Evolutionary conservation across 768 basidiomycete genomes (phyloP), one percentile per base, ranked within the genome.

Genomic region (Lactarius psammicola): DNA sequence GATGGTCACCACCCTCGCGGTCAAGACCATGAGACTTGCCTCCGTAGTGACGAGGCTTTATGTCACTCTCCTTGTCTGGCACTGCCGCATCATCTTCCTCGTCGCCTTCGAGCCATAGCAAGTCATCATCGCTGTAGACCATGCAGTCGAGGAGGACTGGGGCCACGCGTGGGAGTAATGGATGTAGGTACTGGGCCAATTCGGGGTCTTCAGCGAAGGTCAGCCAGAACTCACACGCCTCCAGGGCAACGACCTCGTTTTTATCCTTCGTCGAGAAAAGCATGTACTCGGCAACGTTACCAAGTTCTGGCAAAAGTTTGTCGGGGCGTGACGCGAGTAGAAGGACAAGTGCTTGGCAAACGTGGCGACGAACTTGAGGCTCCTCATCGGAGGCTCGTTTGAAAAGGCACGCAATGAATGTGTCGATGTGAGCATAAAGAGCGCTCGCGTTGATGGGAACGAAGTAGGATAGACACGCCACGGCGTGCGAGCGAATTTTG

Each of bases 181-280:
- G 95, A 66, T 87, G 88, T 31, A 99, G 81, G 74, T 89, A 92
- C 2, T 87, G 85, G 11, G 87, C 87, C 28, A 98, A 82, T 58
- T 94, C 93, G 44, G 87, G 87, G 71, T 98, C 94, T 75, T 99
- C 97, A 18, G 97, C 95, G 73, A 99, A 98, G 1, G 95, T 97
- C 67, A 99, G 82, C 97, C 97, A 99, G 77, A 99, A 99, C 81
- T 99, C 97, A 82, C 95, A 97, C 28, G 97, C 97, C 79, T 99
- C 97, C 57, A 99, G 82, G 2, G 96, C 95, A 60, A 94, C 96
- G 68, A 89, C 90, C 78, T 98, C 95, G 75, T 98, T 94, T 78
- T 92, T 91, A 81, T 98, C 95, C 78, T 95, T 95, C 17, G 94
- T 98, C 31, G 94, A 96, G 79, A 95, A 98, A 44, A 98, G 83